These are phyloP conservation scores for Trichoderma pleuroti DNA, from an alignment of 2,329 filamentous ascomycete species.

Conservation along the genomic window DNA sequence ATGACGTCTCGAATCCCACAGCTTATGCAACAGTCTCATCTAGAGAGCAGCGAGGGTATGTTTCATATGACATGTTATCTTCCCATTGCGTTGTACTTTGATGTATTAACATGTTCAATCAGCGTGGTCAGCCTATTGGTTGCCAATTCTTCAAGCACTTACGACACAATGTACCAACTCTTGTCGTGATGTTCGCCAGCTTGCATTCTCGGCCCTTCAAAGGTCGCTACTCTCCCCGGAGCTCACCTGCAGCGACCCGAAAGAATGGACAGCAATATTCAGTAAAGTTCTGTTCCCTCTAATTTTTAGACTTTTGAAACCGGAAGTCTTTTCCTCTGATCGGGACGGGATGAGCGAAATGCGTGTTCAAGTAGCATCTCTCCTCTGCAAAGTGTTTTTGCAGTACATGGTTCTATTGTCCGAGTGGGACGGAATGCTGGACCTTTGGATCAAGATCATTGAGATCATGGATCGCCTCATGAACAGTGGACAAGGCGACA, in stretches of 20 bases:
- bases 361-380: conserved; percentile 81
- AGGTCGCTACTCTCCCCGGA: conserved; percentile 80
- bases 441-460: conserved; percentile 88
- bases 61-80: neutral
- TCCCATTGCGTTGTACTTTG: neutral
- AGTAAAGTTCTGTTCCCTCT: conserved; percentile 89
- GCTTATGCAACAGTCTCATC: conserved; percentile 87
- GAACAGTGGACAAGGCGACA: conserved; percentile 91
- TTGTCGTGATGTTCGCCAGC: conserved; percentile 85
- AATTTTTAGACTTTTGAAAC: conserved; percentile 81
- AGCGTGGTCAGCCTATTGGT: conserved; percentile 98
- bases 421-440: conserved; percentile 83
- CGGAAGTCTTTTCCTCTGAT: conserved; percentile 90
- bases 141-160: conserved; percentile 85
- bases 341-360: conserved; percentile 94
- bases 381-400: conserved; percentile 92
- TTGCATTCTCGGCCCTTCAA: conserved; percentile 83
- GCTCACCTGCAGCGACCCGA: conserved; percentile 75
- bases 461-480: conserved; percentile 94
- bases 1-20: conserved; percentile 78
- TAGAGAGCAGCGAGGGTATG: conserved; percentile 78
- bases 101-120: conserved; percentile 20
- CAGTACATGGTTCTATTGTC: conserved; percentile 85
- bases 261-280: conserved; percentile 95
- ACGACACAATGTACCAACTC: conserved; percentile 91